phyloP scores from a whole-genome alignment of 257 asterid genomes.

The Penstemon barbatus region DNA sequence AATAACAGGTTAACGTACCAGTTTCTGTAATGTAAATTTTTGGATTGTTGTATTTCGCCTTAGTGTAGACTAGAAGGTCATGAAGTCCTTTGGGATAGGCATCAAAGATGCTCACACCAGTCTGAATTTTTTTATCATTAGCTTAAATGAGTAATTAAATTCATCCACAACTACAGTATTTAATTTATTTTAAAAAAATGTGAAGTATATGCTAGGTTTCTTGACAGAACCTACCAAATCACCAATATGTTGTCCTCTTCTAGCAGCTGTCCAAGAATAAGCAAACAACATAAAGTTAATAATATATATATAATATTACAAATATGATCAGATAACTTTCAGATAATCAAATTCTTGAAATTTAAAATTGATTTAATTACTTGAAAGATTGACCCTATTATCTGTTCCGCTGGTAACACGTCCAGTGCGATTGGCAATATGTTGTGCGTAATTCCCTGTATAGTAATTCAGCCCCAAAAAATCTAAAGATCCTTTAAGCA shows the following conservation, averaged over 20 bases:
- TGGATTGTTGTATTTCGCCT: conserved; percentile 8
- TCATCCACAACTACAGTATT: background rate
- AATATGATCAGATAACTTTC: background rate
- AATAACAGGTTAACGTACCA: background rate
- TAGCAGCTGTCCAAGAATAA: background rate
- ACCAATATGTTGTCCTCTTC: background rate
- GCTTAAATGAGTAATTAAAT: background rate
- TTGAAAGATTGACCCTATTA: conserved; percentile 20
- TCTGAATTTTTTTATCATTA: background rate
- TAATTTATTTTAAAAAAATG: background rate
- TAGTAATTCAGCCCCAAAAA: conserved; percentile 62
- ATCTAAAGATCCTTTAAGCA: conserved; percentile 53
- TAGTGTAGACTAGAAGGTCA: background rate
- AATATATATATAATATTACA: background rate
- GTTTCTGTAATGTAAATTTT: conserved; percentile 1
- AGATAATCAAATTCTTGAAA: background rate
- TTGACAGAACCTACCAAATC: conserved; percentile 3
- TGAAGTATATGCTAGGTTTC: background rate
- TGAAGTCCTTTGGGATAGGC: background rate
- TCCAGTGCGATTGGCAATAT: conserved; percentile 4
- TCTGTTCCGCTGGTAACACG: conserved; percentile 32
- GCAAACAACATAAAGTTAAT: background rate
- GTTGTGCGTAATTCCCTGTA: conserved; percentile 43
- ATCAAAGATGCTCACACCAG: background rate
- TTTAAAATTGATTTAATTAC: conserved; percentile 22